Evolutionary conservation across 768 basidiomycete species (phyloP), one percentile per base, ranked within the genome.

Genomic region (Lentinula lateritia): DNA sequence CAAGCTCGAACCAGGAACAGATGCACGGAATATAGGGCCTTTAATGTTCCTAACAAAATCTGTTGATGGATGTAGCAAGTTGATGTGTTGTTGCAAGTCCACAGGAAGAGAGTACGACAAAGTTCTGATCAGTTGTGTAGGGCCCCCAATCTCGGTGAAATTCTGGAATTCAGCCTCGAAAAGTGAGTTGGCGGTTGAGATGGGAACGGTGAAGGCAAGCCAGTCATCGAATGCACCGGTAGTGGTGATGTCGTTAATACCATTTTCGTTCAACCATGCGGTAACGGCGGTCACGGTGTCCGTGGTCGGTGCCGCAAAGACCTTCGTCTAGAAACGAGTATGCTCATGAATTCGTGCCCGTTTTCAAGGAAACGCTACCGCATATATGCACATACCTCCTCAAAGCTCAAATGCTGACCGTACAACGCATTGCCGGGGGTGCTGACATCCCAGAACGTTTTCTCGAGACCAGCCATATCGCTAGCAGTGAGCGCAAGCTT

Each of bases 341-440:
- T 42, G 23, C 9, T 41, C 7, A 18, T 20, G 35, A 35, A 6
- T 59, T 15, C 10, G 15, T 5, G 8, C 12, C 28, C 28, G 28
- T 2, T 16, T 15, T 8, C 18, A 41, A 41, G 50, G 32, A 52
- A 58, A 34, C 41, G 36, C 20, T 18, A 41, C 39, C n/a, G 39
- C 52, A 39, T 38, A 16, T 38, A 45, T 46, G 18, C 48, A 50
- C 38, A 38, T 62, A 80, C 77, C 70, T 78, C 71, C 12, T 74
- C 77, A 64, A 71, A 68, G 60, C 65, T 72, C 41, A 80, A 61
- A 58, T 75, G 74, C 64, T 77, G 70, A 15, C 77, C 74, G 63
- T 74, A 78, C 7, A 65, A 53, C 9, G 69, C 63, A 64, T 69
- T 78, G 35, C 66, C 65, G 4, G 78, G 77, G 2, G 73, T 74